A percentile compares a stretch with the other conserved stretches of the same genome.
phyloP scores from a whole-genome alignment of 768 basidiomycete species.

The Tricholoma furcatifolium region DNA sequence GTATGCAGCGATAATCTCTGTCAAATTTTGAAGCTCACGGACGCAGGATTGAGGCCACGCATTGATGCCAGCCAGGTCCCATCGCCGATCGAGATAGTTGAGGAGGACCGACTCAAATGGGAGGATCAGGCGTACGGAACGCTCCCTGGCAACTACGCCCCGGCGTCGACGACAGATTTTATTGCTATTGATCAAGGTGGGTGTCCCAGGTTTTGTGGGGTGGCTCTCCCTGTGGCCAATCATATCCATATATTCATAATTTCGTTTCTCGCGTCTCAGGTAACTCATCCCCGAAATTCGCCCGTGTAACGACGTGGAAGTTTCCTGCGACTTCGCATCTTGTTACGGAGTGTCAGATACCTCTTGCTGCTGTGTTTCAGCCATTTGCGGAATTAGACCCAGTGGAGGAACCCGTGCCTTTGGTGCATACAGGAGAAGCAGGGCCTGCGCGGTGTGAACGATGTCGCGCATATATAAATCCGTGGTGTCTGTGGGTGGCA shows the following conservation, averaged over 20 bases:
- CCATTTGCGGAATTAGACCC: conserved; percentile 85
- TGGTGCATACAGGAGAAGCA: conserved; percentile 65
- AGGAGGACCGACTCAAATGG: conserved; percentile 78
- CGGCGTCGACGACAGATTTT: conserved; percentile 85
- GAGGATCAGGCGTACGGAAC: conserved; percentile 67
- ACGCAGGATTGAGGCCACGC: conserved; percentile 68
- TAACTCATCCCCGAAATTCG: conserved; percentile 89
- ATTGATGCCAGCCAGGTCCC: conserved; percentile 91
- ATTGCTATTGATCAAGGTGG: conserved; percentile 87
- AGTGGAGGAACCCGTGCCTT: conserved; percentile 76
- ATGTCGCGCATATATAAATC: conserved; percentile 91
- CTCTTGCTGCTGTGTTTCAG: conserved; percentile 82
- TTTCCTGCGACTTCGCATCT: conserved; percentile 80
- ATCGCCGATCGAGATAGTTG: conserved; percentile 80
- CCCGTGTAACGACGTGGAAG: conserved; percentile 88
- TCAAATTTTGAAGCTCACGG: conserved; percentile 8
- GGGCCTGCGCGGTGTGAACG: conserved; percentile 84
- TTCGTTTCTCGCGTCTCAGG: conserved; percentile 33
- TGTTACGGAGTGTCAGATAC: conserved; percentile 78
- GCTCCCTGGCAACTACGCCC: conserved; percentile 59
- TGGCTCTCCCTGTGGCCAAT: neutral
- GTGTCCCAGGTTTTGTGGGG: conserved; percentile 1
- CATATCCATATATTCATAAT: neutral
- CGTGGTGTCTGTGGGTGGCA: conserved; percentile 85
- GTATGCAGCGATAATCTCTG: conserved; percentile 15